Conservation (phyloP, 352 stramenopile species). For the Phytophthora palmivora region DNA sequence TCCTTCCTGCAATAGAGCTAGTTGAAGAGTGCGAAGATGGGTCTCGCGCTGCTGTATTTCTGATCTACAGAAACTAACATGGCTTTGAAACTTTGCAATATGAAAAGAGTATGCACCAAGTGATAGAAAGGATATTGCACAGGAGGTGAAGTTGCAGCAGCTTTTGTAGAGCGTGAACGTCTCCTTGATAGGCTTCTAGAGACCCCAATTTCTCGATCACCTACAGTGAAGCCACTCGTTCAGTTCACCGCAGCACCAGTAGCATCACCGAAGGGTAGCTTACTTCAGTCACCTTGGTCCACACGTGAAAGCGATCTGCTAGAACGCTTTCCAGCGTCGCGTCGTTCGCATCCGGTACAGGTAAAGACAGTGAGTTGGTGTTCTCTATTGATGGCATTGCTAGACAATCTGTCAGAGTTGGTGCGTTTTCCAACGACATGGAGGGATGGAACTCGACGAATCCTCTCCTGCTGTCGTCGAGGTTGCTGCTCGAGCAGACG, state of each 20-base stretch:
- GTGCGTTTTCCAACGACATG: slow-evolving; percentile 67
- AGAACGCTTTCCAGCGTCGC: slow-evolving; percentile 35
- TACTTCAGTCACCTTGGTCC: slow-evolving; percentile 50
- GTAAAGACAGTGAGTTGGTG: not conserved
- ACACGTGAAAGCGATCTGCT: slow-evolving; percentile 32
- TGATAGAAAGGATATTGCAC: slow-evolving; percentile 67
- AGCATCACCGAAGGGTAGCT: too few species aligned
- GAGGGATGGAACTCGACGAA: slow-evolving; percentile 75
- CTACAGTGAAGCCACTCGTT: slow-evolving; percentile 21
- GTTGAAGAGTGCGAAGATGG: slow-evolving; percentile 62
- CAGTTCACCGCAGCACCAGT: not conserved
- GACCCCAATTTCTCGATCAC: slow-evolving; percentile 39
- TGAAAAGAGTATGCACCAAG: not conserved
- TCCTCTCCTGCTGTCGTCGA: slow-evolving; percentile 17
- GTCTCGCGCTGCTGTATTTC: slow-evolving; percentile 61
- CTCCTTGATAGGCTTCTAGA: slow-evolving; percentile 40
- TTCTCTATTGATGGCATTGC: slow-evolving; percentile 5
- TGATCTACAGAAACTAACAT: slow-evolving; percentile 17
- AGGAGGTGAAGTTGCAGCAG: slow-evolving; percentile 66
- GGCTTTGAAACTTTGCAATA: not conserved
- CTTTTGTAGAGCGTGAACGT: slow-evolving; percentile 47
- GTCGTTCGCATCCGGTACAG: slow-evolving; percentile 5
- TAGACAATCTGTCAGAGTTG: slow-evolving; percentile 36
- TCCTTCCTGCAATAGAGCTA: slow-evolving; percentile 54
- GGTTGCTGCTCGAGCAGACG: slow-evolving; percentile 1